Evolutionary conservation across 164 flowering plant genomes (phyloP).

Genomic region (Nelumbo lutea): DNA sequence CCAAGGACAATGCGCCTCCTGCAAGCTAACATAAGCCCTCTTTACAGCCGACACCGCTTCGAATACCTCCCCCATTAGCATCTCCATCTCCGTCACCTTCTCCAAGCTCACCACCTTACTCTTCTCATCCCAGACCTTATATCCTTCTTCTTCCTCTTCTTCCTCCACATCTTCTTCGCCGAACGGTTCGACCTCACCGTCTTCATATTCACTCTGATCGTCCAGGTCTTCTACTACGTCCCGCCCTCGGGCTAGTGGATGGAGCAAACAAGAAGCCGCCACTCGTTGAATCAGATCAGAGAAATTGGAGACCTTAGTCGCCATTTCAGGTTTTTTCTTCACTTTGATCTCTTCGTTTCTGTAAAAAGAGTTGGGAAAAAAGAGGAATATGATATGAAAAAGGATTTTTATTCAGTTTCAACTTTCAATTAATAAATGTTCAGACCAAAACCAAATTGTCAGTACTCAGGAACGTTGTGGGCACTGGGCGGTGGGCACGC

Average conservation of each 20-base stretch:
- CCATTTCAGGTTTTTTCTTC: too few relatives aligned
- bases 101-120: constrained; percentile 7
- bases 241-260: constrained; percentile 13
- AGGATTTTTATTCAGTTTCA: too few relatives aligned
- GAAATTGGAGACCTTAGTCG: constrained; percentile 53
- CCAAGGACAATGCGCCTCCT: constrained; percentile 47
- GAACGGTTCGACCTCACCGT: constrained; percentile 10
- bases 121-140: background rate
- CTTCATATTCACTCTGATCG: background rate
- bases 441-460: too few relatives aligned
- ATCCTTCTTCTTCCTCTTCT: constrained; percentile 10
- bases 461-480: too few relatives aligned
- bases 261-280: constrained; percentile 47
- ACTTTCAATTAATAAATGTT: too few relatives aligned
- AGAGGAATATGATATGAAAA: too few relatives aligned
- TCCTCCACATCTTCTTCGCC: background rate
- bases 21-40: too few relatives aligned
- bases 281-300: constrained; percentile 85
- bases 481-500: too few relatives aligned
- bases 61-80: constrained; percentile 14
- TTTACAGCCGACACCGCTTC: constrained; percentile 57
- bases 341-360: too few relatives aligned
- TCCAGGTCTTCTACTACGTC: constrained; percentile 4
- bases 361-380: too few relatives aligned
- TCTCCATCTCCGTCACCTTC: constrained; percentile 25